Percentiles rank a stretch among this genome's conserved stretches.
These are phyloP conservation scores for Backusella westeae DNA, from an alignment of 192 early-diverging fungal genomes.

Conservation along the genomic window DNA sequence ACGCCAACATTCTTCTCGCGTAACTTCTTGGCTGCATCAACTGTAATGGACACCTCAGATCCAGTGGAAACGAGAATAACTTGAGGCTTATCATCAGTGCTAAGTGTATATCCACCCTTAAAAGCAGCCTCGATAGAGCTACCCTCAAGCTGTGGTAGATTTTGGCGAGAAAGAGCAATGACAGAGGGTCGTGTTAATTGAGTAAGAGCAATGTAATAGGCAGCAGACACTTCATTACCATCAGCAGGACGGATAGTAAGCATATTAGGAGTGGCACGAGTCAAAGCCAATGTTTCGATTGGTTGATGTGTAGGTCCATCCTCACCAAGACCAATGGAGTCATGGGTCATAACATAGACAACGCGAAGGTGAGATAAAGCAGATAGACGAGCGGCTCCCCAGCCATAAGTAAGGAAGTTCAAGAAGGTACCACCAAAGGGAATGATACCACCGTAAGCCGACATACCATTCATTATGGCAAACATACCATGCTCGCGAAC, in stretches of 20 bases:
- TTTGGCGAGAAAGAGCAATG: conserved; percentile 88
- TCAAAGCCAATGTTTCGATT: conserved; percentile 86
- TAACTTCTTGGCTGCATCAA: conserved; percentile 80
- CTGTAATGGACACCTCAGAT: conserved; percentile 85
- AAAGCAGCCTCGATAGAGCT: conserved; percentile 74
- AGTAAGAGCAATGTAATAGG: conserved; percentile 79
- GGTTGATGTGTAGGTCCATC: conserved; percentile 99
- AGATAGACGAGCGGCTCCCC: conserved; percentile 83
- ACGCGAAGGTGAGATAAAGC: conserved; percentile 87
- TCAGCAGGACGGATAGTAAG: conserved; percentile 89
- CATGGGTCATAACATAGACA: conserved; percentile 98
- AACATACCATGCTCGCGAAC: conserved; percentile 99
- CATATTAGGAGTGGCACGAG: conserved; percentile 89
- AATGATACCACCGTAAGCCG: conserved; percentile 83
- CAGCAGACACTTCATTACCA: conserved; percentile 89
- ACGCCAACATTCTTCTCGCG: conserved; percentile 54
- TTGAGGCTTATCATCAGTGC: conserved; percentile 56
- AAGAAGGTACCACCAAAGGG: conserved; percentile 90
- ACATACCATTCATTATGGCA: conserved; percentile 85
- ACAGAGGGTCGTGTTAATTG: conserved; percentile 70
- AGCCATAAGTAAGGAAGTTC: conserved; percentile 85
- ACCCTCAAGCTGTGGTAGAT: conserved; percentile 86
- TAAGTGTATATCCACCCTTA: conserved; percentile 84
- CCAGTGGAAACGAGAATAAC: conserved; percentile 85
- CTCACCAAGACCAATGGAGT: conserved; percentile 97